These are phyloP conservation scores for Phialocephala subalpina DNA, from an alignment of 2,329 filamentous ascomycete species.

Conservation along the genomic window DNA sequence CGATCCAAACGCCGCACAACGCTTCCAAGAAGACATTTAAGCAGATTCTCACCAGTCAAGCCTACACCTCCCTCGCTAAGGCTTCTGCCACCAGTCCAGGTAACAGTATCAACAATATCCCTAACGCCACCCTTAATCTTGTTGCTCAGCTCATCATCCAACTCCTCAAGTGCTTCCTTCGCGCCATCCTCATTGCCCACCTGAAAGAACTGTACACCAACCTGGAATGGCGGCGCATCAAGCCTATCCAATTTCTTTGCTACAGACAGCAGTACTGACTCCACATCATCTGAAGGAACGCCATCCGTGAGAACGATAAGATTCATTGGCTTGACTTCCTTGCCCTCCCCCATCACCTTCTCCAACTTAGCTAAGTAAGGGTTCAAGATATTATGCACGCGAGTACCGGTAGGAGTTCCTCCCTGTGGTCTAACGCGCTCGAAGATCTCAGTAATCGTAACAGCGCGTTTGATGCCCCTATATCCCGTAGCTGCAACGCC, in stretches of 20 bases:
- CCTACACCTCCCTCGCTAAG: conserved; percentile 48
- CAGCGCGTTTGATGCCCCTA: conserved; percentile 66
- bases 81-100: conserved; percentile 62
- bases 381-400: conserved; percentile 74
- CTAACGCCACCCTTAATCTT: conserved; percentile 64
- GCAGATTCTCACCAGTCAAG: conserved; percentile 73
- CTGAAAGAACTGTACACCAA: conserved; percentile 97
- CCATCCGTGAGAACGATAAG: conserved; percentile 96
- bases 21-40: no score
- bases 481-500: conserved; percentile 62
- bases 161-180: conserved; percentile 67
- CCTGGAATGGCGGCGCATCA: conserved; percentile 78
- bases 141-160: conserved; percentile 77
- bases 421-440: conserved; percentile 66
- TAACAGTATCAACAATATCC: conserved; percentile 93
- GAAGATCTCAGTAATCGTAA: conserved; percentile 75
- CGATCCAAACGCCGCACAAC: no score
- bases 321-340: conserved; percentile 78
- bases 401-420: conserved; percentile 77
- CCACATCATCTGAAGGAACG: conserved; percentile 79
- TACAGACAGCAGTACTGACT: conserved; percentile 69
- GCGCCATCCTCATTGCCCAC: conserved; percentile 78
- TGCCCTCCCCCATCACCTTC: conserved; percentile 43
- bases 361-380: conserved; percentile 72
- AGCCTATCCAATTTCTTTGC: conserved; percentile 76